Evolutionary conservation across 176 grass and related monocot species (phyloP).

Genomic region (Oryza meridionalis): DNA sequence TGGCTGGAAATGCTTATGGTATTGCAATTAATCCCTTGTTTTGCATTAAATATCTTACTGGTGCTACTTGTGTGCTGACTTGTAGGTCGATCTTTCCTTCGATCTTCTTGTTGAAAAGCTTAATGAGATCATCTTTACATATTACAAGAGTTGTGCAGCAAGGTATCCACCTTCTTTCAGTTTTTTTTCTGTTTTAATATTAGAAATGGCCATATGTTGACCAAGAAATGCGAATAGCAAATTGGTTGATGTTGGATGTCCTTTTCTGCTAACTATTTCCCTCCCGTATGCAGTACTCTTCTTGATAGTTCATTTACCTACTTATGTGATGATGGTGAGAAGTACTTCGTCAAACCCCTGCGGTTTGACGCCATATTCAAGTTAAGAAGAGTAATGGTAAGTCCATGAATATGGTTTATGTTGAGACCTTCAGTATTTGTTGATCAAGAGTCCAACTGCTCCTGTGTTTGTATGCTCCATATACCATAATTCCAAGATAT

Average conservation of each 20-base stretch:
- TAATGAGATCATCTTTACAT: conserved; percentile 95
- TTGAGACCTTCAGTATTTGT: conserved; percentile 21
- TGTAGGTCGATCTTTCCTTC: conserved; percentile 96
- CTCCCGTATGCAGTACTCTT: conserved; percentile 65
- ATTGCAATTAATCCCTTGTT: conserved; percentile 26
- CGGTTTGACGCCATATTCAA: conserved; percentile 93
- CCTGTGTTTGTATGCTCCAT: conserved; percentile 8
- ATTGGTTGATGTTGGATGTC: neutral
- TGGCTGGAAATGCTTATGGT: conserved; percentile 25
- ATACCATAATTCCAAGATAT: conserved; percentile 22
- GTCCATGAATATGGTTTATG: conserved; percentile 20
- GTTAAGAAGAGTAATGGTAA: conserved; percentile 97
- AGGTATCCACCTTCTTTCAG: conserved; percentile 58
- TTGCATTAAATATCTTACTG: conserved; percentile 38
- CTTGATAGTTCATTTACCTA: conserved; percentile 94
- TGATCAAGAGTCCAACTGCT: conserved; percentile 10
- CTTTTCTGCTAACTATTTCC: conserved; percentile 37
- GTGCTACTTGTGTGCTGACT: conserved; percentile 22
- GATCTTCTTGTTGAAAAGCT: conserved; percentile 97
- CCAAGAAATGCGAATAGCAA: neutral
- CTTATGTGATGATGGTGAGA: conserved; percentile 83
- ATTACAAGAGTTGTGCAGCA: conserved; percentile 93
- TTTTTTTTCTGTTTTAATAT: conserved; percentile 15
- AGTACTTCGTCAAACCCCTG: conserved; percentile 84
- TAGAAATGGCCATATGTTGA: neutral